These are phyloP conservation scores for Diaporthe ilicicola DNA, from an alignment of 2,329 filamentous ascomycete genomes.

Conservation along the genomic window DNA sequence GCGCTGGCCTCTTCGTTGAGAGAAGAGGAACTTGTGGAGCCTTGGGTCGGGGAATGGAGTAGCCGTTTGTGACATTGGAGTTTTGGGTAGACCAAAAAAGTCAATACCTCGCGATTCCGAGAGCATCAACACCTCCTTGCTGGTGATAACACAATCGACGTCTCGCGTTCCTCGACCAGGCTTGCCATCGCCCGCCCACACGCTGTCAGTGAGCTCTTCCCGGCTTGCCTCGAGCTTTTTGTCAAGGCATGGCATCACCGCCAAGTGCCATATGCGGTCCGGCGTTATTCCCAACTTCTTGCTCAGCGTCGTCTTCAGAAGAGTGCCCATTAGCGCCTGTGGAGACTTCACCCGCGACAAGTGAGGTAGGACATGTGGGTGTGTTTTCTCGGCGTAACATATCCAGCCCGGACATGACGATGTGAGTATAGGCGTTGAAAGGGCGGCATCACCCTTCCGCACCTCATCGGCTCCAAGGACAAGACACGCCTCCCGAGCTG, in stretches of 20 bases:
- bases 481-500: slow-evolving; percentile 82
- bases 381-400: slow-evolving; percentile 98
- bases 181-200: slow-evolving; percentile 67
- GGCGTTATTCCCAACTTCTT: slow-evolving; percentile 75
- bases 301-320: slow-evolving; percentile 87
- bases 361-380: slow-evolving; percentile 91
- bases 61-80: slow-evolving; percentile 54
- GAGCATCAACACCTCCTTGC: slow-evolving; percentile 91
- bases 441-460: slow-evolving; percentile 47
- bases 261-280: slow-evolving; percentile 89
- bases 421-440: slow-evolving; percentile 73
- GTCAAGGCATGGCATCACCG: slow-evolving; percentile 98
- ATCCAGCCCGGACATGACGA: slow-evolving; percentile 98
- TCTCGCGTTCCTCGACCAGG: slow-evolving; percentile 74
- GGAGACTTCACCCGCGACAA: slow-evolving; percentile 92
- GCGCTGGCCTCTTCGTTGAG: slow-evolving; percentile 51
- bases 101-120: slow-evolving; percentile 81
- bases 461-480: slow-evolving; percentile 81
- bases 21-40: slow-evolving; percentile 80
- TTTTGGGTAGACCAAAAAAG: slow-evolving; percentile 74
- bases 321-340: slow-evolving; percentile 88
- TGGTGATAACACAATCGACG: slow-evolving; percentile 98
- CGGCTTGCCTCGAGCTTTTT: slow-evolving; percentile 98
- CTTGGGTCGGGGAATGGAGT: slow-evolving; percentile 76
- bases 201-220: slow-evolving; percentile 84